A percentile compares a stretch with the other conserved stretches of the same genome.
Conservation (phyloP, 257 asterid genomes). For the Plantago major region DNA sequence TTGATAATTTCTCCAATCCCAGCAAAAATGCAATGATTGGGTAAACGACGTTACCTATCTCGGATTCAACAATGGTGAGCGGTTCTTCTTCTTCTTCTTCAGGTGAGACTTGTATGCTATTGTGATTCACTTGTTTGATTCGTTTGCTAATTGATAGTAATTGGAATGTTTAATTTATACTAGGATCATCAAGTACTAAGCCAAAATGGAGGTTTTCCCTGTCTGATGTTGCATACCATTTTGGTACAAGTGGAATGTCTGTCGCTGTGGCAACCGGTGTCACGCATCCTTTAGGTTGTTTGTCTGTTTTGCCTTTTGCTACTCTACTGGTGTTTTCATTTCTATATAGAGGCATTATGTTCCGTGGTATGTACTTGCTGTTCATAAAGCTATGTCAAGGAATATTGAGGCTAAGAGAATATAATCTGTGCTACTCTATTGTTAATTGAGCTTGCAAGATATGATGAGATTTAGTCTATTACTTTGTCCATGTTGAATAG, state of each 20-base stretch:
- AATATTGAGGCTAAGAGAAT: background rate
- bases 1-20: too few relatives aligned
- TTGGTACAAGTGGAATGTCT: conserved; percentile 82
- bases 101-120: conserved; percentile 21
- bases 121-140: background rate
- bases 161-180: background rate
- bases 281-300: conserved; percentile 87
- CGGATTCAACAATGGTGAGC: conserved; percentile 27
- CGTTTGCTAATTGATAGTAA: background rate
- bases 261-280: conserved; percentile 89
- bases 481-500: too few relatives aligned
- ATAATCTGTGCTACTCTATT: too few relatives aligned
- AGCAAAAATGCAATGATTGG: too few relatives aligned
- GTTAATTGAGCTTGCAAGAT: too few relatives aligned
- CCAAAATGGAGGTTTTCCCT: conserved; percentile 49
- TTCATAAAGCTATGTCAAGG: too few relatives aligned
- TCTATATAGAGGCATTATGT: background rate
- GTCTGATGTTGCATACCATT: conserved; percentile 58
- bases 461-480: too few relatives aligned
- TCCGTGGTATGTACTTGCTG: background rate
- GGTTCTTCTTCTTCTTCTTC: conserved; percentile 25
- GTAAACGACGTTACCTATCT: too few relatives aligned
- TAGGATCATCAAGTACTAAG: conserved; percentile 29
- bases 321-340: background rate
- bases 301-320: background rate